Conservation (phyloP, 2,329 filamentous ascomycete species). For the Fusarium odoratissimum region DNA sequence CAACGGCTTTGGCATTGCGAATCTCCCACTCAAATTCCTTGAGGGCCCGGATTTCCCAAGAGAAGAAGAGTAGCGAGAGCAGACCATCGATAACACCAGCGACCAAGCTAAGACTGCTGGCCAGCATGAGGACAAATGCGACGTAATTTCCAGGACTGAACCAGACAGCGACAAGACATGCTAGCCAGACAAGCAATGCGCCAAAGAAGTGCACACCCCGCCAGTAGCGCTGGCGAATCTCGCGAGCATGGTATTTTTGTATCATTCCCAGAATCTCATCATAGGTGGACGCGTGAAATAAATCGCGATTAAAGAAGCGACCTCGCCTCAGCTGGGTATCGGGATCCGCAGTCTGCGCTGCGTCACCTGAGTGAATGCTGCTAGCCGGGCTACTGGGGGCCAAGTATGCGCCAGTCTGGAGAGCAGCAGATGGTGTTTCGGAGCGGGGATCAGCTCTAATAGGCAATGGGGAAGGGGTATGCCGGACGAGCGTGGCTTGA, state of each 20-base stretch:
- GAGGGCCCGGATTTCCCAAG: slow-evolving; percentile 82
- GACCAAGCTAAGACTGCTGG: slow-evolving; percentile 81
- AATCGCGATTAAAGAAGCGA: slow-evolving; percentile 30
- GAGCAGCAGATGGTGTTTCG: slow-evolving; percentile 39
- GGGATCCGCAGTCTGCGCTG: slow-evolving; percentile 38
- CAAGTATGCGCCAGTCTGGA: slow-evolving; percentile 44
- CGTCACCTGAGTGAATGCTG: slow-evolving; percentile 38
- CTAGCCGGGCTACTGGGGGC: slow-evolving; percentile 39
- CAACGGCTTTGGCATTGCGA: slow-evolving; percentile 68
- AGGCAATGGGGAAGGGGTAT: slow-evolving; percentile 47
- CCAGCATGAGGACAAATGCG: slow-evolving; percentile 81
- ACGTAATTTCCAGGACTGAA: slow-evolving; percentile 83
- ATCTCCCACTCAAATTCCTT: slow-evolving; percentile 97
- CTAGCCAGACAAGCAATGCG: slow-evolving; percentile 75
- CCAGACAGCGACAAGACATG: slow-evolving; percentile 85
- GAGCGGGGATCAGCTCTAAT: slow-evolving; percentile 23
- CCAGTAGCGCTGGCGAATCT: slow-evolving; percentile 76
- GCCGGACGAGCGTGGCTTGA: slow-evolving; percentile 76
- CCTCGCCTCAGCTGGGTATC: slow-evolving; percentile 51
- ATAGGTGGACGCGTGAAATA: slow-evolving; percentile 30
- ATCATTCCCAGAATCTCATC: slow-evolving; percentile 76
- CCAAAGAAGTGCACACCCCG: slow-evolving; percentile 79
- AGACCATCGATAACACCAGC: slow-evolving; percentile 86
- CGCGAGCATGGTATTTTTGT: slow-evolving; percentile 74
- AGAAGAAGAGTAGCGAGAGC: slow-evolving; percentile 88